Evolutionary conservation across 306 rosid genomes (phyloP), one percentile per base, ranked within the genome.

Genomic region (Hylodesmum podocarpum): DNA sequence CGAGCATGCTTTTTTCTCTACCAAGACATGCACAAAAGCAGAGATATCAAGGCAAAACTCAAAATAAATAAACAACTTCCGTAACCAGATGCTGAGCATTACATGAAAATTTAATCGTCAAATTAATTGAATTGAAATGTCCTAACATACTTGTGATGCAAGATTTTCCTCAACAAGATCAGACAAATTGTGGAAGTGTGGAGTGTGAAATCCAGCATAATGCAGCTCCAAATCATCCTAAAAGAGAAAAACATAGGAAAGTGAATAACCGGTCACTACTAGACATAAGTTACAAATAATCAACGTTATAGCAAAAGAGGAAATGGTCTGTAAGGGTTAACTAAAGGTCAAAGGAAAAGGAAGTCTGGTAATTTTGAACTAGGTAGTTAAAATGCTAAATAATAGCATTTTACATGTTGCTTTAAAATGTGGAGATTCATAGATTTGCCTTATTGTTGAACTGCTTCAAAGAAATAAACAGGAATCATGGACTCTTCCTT

Each of bases 171-270:
- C 92, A 57, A 92, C 97, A 78, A 95, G 97, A 55, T 92, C 91
- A 72, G 97, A 90, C 70, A 95, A 87, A 83, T 95, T 95, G 84
- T 95, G 99, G 84, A 89, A 86, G 70, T 92, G 88, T 67, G 84
- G 89, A 3, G 93, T 90, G 86, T 59, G 81, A 82, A 92, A 95
- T 72, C 98, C 98, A 80, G 97, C 73, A 67, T 88, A 90, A 86
- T 92, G 97, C 83, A 95, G 87, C 68, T 89, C 85, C 87, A 89
- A 72, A 73, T 88, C 79, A 72, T 92, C 95, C 97, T 95, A 91
- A 34, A 72, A 70, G 83, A 71, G 19, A 6, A 54, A 78, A 83
- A 72, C 71, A 76, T 16, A 41, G 27, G 50, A 46, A 79, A 77
- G 75, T 39, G 47, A 41, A 65, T 55, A 24, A 70, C 13, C 4